Evolutionary conservation across 805 yeast species (phyloP), one percentile per base, ranked within the genome.

Genomic region (Debaryomyces castellii): DNA sequence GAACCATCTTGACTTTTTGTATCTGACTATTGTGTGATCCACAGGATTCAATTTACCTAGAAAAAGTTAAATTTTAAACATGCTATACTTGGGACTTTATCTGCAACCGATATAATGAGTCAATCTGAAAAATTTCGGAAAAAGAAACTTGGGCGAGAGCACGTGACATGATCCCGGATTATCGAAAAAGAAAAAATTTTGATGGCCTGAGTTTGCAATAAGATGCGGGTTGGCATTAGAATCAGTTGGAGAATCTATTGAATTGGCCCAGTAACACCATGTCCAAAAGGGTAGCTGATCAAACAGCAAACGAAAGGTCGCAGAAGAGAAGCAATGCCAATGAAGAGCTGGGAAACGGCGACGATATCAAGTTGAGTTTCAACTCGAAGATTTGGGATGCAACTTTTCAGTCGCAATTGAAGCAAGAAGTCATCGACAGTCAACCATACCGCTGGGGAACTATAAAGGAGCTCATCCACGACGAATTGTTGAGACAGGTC

Each of bases 371-470:
- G 25, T 53, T 64, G 18, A 71, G 70, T 40, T 79, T 82, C 58
- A 78, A 76, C 45, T 53, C 63, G 12, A 71, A 78, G 45, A 67
- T 83, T 12, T 82, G 84, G 73, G 62, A 67, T 21, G 53, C 59
- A 1, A 49, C 64, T 1, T 78, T 74, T 52, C 75, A 70, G 48
- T 40, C 49, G 10, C 52, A 59, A 1, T 58, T 87, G 43, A 68
- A 69, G 44, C 45, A 66, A 2, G 64, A 67, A 24, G 79, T 90
- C 30, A 51, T 66, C 1, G 65, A 69, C 6, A 81, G 95, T 2
- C 73, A 80, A 51, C 99, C 99, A 1, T 94, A 86, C 62, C 77
- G 81, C 59, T 92, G 97, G 91, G 97, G 98, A 2, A 82, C 90
- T 11, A 85, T 94, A 40, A 74, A 71, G 18, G 77, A 82, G 27